A percentile compares a stretch with the other conserved stretches of the same genome.
phyloP scores from a whole-genome alignment of 352 stramenopile genomes.

The Pythium folliculosum region DNA sequence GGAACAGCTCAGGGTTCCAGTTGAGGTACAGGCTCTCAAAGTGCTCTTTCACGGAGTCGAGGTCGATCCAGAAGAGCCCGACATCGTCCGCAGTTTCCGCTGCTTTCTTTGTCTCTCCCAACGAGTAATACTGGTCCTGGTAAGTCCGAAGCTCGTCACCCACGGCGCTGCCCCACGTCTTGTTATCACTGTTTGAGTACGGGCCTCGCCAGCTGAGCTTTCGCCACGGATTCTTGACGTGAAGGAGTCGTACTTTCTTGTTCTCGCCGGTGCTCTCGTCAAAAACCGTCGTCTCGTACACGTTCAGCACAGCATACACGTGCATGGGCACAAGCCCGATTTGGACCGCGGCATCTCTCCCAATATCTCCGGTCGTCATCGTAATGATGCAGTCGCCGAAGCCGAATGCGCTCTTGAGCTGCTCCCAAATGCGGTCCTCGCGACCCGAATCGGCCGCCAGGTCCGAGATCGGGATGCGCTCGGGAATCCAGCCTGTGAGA shows the following conservation, averaged over 20 bases:
- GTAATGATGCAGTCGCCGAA: slow-evolving; percentile 98
- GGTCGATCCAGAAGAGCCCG: slow-evolving; percentile 97
- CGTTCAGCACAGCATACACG: slow-evolving; percentile 96
- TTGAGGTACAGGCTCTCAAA: slow-evolving; percentile 95
- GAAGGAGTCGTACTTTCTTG: slow-evolving; percentile 78
- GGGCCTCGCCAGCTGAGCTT: slow-evolving; percentile 85
- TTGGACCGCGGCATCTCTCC: slow-evolving; percentile 58
- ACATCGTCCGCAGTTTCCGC: slow-evolving; percentile 65
- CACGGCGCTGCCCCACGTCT: slow-evolving; percentile 52
- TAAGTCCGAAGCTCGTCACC: slow-evolving; percentile 63
- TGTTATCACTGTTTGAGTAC: slow-evolving; percentile 72
- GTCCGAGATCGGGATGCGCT: slow-evolving; percentile 82
- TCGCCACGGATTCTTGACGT: slow-evolving; percentile 97
- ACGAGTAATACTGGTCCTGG: slow-evolving; percentile 51
- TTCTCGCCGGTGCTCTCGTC: slow-evolving; percentile 14
- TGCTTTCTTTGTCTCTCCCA: slow-evolving; percentile 18
- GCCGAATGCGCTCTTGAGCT: slow-evolving; percentile 92
- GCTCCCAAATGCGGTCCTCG: slow-evolving; percentile 81
- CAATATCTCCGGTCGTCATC: slow-evolving; percentile 90
- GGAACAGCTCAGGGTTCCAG: slow-evolving; percentile 95
- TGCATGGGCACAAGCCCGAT: slow-evolving; percentile 95
- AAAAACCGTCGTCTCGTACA: slow-evolving; percentile 72
- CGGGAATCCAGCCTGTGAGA: slow-evolving; percentile 98
- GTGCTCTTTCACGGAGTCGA: slow-evolving; percentile 90
- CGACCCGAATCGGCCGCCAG: slow-evolving; percentile 28